Percentiles rank a stretch among this genome's conserved stretches.
Evolutionary conservation across 164 flowering plant species (phyloP).

Genomic region (Annona squamosa): DNA sequence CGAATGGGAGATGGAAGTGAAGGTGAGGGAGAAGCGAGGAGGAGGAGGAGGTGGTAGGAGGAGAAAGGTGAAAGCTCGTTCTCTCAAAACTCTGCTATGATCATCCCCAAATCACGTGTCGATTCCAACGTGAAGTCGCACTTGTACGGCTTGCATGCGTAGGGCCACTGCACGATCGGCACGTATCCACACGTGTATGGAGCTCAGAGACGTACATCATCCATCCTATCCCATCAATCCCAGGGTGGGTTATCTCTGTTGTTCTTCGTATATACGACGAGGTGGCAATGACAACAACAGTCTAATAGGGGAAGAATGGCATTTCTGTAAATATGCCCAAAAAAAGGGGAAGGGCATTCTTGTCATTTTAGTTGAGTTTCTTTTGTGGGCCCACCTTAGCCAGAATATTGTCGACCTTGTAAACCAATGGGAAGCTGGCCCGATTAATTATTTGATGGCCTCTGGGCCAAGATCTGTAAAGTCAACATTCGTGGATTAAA

Average conservation of each 20-base stretch:
- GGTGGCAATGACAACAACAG: not conserved
- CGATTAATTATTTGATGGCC: too few relatives aligned
- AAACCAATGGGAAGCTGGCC: too few relatives aligned
- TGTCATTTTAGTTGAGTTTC: not conserved
- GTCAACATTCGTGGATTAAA: too few relatives aligned
- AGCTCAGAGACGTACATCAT: too few relatives aligned
- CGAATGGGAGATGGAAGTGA: not conserved
- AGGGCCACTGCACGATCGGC: not conserved
- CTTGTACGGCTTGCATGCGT: too few relatives aligned
- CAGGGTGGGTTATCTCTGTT: not conserved
- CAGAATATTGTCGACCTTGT: too few relatives aligned
- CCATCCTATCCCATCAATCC: not conserved
- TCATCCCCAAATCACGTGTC: too few relatives aligned
- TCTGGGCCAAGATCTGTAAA: too few relatives aligned
- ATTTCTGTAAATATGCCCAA: too few relatives aligned
- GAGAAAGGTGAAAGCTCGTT: constrained; percentile 55
- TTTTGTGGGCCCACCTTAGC: too few relatives aligned
- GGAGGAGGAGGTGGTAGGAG: constrained; percentile 17
- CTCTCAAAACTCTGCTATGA: constrained; percentile 11
- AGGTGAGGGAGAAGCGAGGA: constrained; percentile 16
- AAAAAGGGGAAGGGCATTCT: not conserved
- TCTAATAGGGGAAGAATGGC: not conserved
- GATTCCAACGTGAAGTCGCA: too few relatives aligned
- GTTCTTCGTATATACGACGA: not conserved
- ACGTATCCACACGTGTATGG: not conserved